Evolutionary conservation across 2,329 filamentous ascomycete genomes (phyloP).

Genomic region (Lachnellula arida): DNA sequence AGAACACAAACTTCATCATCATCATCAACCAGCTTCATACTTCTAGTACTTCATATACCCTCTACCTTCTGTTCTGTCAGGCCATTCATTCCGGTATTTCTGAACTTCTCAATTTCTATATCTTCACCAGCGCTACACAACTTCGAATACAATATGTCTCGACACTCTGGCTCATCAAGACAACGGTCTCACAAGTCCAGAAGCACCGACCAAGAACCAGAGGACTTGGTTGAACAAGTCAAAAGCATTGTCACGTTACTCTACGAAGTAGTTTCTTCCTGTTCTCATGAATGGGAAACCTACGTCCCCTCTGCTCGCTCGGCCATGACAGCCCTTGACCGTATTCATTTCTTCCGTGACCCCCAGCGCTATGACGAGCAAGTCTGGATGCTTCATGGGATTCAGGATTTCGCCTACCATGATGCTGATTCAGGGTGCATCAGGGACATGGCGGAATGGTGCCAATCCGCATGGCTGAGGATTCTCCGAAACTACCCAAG

Average conservation of each 20-base stretch:
- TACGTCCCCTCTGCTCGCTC: conserved; percentile 36
- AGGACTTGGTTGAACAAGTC: conserved; percentile 26
- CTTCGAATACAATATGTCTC: conserved; percentile 9
- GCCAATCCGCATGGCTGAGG: conserved; percentile 42
- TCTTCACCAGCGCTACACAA: background rate
- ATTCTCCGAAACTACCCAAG: conserved; percentile 40
- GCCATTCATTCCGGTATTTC: background rate
- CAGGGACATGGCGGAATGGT: conserved; percentile 45
- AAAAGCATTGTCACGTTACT: conserved; percentile 26
- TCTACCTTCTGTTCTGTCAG: background rate
- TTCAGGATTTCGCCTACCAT: conserved; percentile 46
- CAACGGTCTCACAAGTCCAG: conserved; percentile 18
- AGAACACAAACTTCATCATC: background rate
- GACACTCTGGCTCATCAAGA: conserved; percentile 23
- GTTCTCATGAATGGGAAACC: conserved; percentile 27
- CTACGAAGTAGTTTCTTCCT: conserved; percentile 23
- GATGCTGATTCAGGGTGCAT: conserved; percentile 44
- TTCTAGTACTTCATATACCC: background rate
- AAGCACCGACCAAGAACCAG: conserved; percentile 11
- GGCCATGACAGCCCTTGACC: conserved; percentile 36
- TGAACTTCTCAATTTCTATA: background rate
- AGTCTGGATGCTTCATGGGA: conserved; percentile 38
- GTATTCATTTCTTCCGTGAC: conserved; percentile 36
- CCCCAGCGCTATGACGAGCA: conserved; percentile 34
- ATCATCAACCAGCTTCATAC: background rate